These are phyloP conservation scores for Penium margaritaceum DNA, from an alignment of 139 green algal genomes.

Conservation along the genomic window DNA sequence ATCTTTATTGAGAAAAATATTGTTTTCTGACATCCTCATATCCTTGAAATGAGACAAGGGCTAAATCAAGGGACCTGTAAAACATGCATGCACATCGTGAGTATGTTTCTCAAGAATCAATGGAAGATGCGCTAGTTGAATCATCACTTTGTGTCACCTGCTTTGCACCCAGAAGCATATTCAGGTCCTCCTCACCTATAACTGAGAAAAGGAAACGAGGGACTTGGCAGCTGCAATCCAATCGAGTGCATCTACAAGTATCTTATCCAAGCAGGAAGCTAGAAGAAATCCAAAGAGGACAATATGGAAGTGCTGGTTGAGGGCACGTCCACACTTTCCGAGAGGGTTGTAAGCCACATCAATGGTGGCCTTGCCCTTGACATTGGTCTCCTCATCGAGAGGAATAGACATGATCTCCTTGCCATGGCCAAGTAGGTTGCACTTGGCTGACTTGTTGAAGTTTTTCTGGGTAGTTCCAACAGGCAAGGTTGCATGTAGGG, in stretches of 20 bases:
- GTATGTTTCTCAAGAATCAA: too few species aligned
- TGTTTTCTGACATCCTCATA: too few species aligned
- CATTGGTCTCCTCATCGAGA: conserved; percentile 80
- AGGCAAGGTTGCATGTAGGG: conserved; percentile 85
- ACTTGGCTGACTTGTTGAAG: conserved; percentile 86
- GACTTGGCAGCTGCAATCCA: conserved; percentile 80
- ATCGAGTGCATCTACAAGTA: conserved; percentile 73
- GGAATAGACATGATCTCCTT: conserved; percentile 99
- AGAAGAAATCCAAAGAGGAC: conserved; percentile 90
- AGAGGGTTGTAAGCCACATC: conserved; percentile 98
- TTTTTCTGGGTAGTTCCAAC: conserved; percentile 94
- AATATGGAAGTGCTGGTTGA: conserved; percentile 97
- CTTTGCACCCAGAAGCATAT: too few species aligned
- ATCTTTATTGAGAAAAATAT: too few species aligned
- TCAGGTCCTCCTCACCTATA: conserved; percentile 26
- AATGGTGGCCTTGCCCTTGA: conserved; percentile 98
- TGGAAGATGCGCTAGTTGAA: too few species aligned
- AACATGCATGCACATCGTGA: too few species aligned
- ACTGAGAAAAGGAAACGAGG: conserved; percentile 71
- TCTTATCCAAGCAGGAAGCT: conserved; percentile 89
- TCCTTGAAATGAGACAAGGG: too few species aligned
- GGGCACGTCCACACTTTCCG: conserved; percentile 90
- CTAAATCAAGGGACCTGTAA: too few species aligned
- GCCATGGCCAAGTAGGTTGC: conserved; percentile 97
- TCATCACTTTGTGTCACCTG: too few species aligned